These are phyloP conservation scores for Mycosphaerella arachidis DNA, from an alignment of 2,329 filamentous ascomycete genomes.

Conservation along the genomic window DNA sequence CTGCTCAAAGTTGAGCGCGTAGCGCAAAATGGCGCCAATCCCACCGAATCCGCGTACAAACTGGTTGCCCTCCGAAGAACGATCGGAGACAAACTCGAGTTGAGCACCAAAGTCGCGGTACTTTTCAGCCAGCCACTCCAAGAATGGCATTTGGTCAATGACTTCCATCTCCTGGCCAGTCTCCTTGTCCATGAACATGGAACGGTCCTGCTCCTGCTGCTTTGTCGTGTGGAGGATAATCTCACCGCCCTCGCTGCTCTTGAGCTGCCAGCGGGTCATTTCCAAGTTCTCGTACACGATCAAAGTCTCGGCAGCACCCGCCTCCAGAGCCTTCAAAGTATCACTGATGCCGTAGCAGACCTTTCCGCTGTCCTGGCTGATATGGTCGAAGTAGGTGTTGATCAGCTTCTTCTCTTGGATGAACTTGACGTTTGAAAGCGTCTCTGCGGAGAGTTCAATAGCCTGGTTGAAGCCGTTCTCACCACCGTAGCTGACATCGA, in stretches of 20 bases:
- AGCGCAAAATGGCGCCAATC: constrained; percentile 92
- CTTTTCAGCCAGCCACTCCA: constrained; percentile 99
- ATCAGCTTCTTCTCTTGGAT: constrained; percentile 99
- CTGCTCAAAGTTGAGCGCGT: constrained; percentile 99
- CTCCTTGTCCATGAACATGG: constrained; percentile 89
- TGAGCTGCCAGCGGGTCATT: constrained; percentile 84
- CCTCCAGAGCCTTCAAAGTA: constrained; percentile 91
- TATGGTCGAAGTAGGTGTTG: constrained; percentile 97
- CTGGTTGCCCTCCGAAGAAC: constrained; percentile 97
- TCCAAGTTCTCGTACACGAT: constrained; percentile 98
- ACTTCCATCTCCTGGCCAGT: constrained; percentile 98
- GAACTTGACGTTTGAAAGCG: constrained; percentile 98
- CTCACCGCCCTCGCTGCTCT: constrained; percentile 68
- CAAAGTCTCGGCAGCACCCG: constrained; percentile 87
- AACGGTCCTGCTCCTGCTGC: constrained; percentile 71
- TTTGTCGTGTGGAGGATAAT: constrained; percentile 84
- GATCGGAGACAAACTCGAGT: constrained; percentile 95
- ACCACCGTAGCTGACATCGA: constrained; percentile 96
- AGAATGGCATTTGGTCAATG: constrained; percentile 78
- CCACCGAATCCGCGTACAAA: constrained; percentile 99
- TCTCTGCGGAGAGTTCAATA: constrained; percentile 92
- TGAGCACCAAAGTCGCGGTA: constrained; percentile 97
- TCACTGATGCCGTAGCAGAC: constrained; percentile 98
- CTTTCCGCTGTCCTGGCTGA: constrained; percentile 93
- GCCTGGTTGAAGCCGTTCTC: constrained; percentile 99